Base-by-base conservation (phyloP, 768 basidiomycete genomes). In the Collybiopsis confluens region DNA sequence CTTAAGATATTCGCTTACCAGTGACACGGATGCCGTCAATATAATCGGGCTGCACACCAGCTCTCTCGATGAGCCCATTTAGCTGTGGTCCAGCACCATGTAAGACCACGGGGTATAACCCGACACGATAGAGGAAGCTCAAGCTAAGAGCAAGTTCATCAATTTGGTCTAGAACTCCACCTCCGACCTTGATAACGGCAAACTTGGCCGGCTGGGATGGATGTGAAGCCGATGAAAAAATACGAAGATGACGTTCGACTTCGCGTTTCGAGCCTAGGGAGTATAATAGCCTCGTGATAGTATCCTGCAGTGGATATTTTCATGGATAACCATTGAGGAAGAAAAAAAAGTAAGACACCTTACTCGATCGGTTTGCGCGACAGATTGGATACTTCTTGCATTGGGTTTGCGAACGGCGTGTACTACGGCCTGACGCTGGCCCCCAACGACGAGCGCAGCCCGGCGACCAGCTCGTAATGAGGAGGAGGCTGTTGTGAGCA, bases 1-100 rank as follows among this genome's bases (percentile, higher is more conserved):
- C n/a, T 20, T 48, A 24, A 33, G 16, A 5, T 7, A 59, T 47
- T 69, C 85, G 49, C 52, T 33, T 10, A 91, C 92, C 89, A 43
- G 97, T 99, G 58, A 99, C 92, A 42, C 97, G 85, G 62, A 99
- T 98, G 33, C 97, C 96, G 64, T 98, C 95, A 58, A 90, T 93
- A 71, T 98, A 98, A 70, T 98, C 94, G 1, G 97, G 95, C 21
- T 94, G 81, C 48, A 98, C 85, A 28, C 97, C 97, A 65, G 92
- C 95, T 21, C 81, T 72, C 64, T 98, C 93, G 57, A 99, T 86
- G 61, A 97, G 92, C 56, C 86, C 85, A 73, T 99, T 99, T 59
- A 96, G 72, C 66, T 97, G 95, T 20, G 94, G 96, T 24, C 96
- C 96, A 56, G 87, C 96, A 46, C 97, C 97, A 73, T 99, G 97